These are phyloP conservation scores for Bisporella sp. DNA, from an alignment of 2,329 filamentous ascomycete genomes.

Conservation along the genomic window DNA sequence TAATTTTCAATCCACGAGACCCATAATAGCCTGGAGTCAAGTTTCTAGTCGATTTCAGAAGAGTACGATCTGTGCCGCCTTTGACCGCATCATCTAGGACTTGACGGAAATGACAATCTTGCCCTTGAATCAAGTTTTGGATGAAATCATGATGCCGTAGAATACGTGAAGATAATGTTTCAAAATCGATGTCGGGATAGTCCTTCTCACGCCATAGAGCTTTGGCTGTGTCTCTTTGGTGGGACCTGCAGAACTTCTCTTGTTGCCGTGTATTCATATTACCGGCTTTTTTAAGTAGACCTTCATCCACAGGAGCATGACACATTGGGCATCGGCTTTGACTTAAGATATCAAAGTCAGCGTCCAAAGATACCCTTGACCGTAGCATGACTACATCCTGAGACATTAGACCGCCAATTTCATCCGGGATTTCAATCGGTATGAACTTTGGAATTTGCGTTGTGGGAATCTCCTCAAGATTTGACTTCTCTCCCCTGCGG, in stretches of 20 bases:
- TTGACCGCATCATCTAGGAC: constrained; percentile 47
- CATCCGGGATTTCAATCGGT: neutral
- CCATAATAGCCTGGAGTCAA: constrained; percentile 80
- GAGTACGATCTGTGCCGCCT: constrained; percentile 50
- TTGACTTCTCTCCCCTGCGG: too few species aligned
- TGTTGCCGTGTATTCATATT: constrained; percentile 52
- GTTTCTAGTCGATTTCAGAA: constrained; percentile 43
- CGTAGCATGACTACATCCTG: too few species aligned
- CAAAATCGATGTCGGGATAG: constrained; percentile 71
- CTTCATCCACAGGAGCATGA: constrained; percentile 47
- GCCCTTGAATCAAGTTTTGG: constrained; percentile 47
- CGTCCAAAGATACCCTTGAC: too few species aligned
- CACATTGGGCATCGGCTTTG: constrained; percentile 56
- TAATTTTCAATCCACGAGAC: constrained; percentile 60
- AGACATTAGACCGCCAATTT: too few species aligned
- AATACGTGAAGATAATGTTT: constrained; percentile 50
- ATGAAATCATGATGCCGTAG: constrained; percentile 47
- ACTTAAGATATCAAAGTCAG: too few species aligned
- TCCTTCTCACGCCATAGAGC: constrained; percentile 33
- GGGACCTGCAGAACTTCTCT: constrained; percentile 55
- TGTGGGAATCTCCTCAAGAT: neutral
- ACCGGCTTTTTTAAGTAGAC: constrained; percentile 46
- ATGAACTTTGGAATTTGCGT: neutral
- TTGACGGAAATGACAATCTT: constrained; percentile 52
- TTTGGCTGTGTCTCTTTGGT: constrained; percentile 49